Evolutionary conservation across 1,139 yeast genomes (phyloP).

Genomic region (Lodderomyces margitis): DNA sequence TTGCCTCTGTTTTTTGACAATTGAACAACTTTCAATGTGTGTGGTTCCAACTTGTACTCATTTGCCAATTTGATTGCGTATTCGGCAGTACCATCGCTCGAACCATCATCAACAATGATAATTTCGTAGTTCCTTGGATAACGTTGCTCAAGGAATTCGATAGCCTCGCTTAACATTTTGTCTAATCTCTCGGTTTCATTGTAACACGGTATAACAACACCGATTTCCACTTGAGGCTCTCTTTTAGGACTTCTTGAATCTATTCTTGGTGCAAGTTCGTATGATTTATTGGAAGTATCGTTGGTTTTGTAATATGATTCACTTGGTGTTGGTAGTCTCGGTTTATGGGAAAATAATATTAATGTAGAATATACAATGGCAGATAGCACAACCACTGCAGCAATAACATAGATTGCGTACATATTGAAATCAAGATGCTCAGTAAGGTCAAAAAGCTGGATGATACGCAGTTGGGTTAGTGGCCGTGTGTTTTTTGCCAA

Average conservation of each 20-base stretch:
- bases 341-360: slow-evolving; percentile 57
- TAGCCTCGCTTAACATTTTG: slow-evolving; percentile 75
- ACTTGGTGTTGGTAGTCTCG: slow-evolving; percentile 51
- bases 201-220: slow-evolving; percentile 87
- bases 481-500: too few species aligned
- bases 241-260: slow-evolving; percentile 20
- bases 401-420: slow-evolving; percentile 7
- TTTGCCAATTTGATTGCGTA: slow-evolving; percentile 69
- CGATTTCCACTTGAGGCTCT: slow-evolving; percentile 42
- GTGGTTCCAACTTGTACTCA: slow-evolving; percentile 50
- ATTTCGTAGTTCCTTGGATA: slow-evolving; percentile 60
- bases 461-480: too few species aligned
- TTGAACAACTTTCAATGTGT: slow-evolving; percentile 64
- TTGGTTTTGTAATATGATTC: slow-evolving; percentile 54
- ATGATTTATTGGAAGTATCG: slow-evolving; percentile 19
- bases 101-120: slow-evolving; percentile 88
- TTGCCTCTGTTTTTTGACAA: slow-evolving; percentile 82
- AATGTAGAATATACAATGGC: slow-evolving; percentile 39
- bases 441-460: too few species aligned
- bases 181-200: slow-evolving; percentile 78
- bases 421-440: too few species aligned
- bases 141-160: slow-evolving; percentile 47
- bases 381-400: slow-evolving; percentile 13
- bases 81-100: slow-evolving; percentile 73
- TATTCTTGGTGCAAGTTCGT: slow-evolving; percentile 31